Evolutionary conservation across 495 filamentous ascomycete genomes (phyloP).

Genomic region (Bombardia bombarda): DNA sequence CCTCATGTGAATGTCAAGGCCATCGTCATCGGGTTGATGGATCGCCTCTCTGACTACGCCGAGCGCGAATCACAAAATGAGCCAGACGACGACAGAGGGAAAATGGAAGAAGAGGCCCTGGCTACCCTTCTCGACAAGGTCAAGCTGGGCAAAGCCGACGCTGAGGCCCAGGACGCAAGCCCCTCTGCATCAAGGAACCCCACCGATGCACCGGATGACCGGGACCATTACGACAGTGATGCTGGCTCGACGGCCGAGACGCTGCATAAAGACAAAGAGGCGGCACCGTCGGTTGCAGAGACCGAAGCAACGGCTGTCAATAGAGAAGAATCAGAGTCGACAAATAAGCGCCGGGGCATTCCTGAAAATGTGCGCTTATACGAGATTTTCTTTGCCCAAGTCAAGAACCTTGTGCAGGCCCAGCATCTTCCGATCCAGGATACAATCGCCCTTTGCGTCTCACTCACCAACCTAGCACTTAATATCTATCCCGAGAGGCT

Average conservation of each 20-base stretch:
- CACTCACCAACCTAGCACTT: slow-evolving; percentile 82
- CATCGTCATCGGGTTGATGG: slow-evolving; percentile 97
- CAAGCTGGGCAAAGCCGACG: slow-evolving; percentile 54
- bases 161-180: slow-evolving; percentile 21
- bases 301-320: slow-evolving; percentile 34
- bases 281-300: slow-evolving; percentile 31
- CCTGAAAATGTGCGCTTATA: slow-evolving; percentile 84
- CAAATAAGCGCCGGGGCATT: slow-evolving; percentile 58
- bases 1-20: slow-evolving; percentile 96
- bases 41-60: slow-evolving; percentile 86
- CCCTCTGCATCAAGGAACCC: slow-evolving; percentile 9
- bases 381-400: slow-evolving; percentile 96
- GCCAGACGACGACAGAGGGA: slow-evolving; percentile 58
- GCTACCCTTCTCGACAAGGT: slow-evolving; percentile 67
- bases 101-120: slow-evolving; percentile 79
- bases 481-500: slow-evolving; percentile 90
- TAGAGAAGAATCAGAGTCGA: slow-evolving; percentile 26
- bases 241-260: slow-evolving; percentile 14
- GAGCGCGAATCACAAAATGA: slow-evolving; percentile 75
- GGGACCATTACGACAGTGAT: slow-evolving; percentile 12
- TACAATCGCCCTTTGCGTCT: slow-evolving; percentile 85
- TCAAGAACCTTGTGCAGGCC: slow-evolving; percentile 82
- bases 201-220: slow-evolving; percentile 6
- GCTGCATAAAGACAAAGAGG: slow-evolving; percentile 23
- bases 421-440: slow-evolving; percentile 91